phyloP scores from a whole-genome alignment of 805 yeast genomes.

The Schwanniomyces yamadae region DNA sequence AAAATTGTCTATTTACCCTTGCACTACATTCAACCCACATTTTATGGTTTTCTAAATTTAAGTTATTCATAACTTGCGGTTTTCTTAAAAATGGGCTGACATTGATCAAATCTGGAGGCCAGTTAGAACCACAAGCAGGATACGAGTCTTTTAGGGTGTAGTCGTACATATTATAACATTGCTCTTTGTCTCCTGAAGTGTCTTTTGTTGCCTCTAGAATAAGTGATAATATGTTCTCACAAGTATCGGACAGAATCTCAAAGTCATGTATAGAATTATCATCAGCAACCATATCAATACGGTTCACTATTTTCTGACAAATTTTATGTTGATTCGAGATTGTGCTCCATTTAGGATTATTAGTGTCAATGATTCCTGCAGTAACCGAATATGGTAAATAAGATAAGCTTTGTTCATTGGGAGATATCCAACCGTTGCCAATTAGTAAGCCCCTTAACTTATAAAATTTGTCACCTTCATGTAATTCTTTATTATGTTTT shows the following conservation, averaged over 20 bases:
- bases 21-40: slow-evolving; percentile 79
- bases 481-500: slow-evolving; percentile 36
- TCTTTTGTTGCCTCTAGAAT: slow-evolving; percentile 36
- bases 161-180: slow-evolving; percentile 85
- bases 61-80: slow-evolving; percentile 45
- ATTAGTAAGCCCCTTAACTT: slow-evolving; percentile 68
- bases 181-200: slow-evolving; percentile 39
- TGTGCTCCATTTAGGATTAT: slow-evolving; percentile 37
- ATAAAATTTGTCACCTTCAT: slow-evolving; percentile 18
- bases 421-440: slow-evolving; percentile 96
- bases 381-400: slow-evolving; percentile 69
- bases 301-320: slow-evolving; percentile 56
- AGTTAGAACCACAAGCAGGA: slow-evolving; percentile 88
- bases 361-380: slow-evolving; percentile 50
- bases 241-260: slow-evolving; percentile 31
- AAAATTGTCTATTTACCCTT: slow-evolving; percentile 52
- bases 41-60: slow-evolving; percentile 47
- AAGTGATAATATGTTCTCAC: slow-evolving; percentile 48
- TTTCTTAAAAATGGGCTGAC: slow-evolving; percentile 52
- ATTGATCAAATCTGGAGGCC: slow-evolving; percentile 69
- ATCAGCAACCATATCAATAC: slow-evolving; percentile 17
- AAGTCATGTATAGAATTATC: slow-evolving; percentile 16
- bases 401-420: slow-evolving; percentile 78
- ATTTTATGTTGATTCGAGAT: slow-evolving; percentile 52
- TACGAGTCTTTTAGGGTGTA: slow-evolving; percentile 64